Evolutionary conservation across 2,329 filamentous ascomycete species (phyloP).

Genomic region (Clonostachys byssicola): DNA sequence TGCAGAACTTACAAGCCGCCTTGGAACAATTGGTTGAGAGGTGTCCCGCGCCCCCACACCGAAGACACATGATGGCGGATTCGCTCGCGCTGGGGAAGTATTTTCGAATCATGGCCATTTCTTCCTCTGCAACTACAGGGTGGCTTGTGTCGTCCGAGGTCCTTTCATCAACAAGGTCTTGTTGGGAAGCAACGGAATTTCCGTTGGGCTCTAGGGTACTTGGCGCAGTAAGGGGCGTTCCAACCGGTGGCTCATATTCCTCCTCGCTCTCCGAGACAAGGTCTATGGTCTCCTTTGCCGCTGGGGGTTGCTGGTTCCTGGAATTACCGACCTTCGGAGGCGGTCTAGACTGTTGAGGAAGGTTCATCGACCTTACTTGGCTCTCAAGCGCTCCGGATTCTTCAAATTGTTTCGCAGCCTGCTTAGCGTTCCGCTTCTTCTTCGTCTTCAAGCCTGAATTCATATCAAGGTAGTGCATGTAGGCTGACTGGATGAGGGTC

Average conservation of each 20-base stretch:
- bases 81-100: conserved; percentile 48
- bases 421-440: conserved; percentile 21
- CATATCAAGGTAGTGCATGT: conserved; percentile 20
- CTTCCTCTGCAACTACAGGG: not conserved
- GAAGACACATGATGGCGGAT: conserved; percentile 40
- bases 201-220: too few relatives aligned
- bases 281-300: not conserved
- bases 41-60: conserved; percentile 47
- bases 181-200: too few relatives aligned
- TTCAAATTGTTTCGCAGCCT: conserved; percentile 16
- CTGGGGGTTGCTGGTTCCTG: not conserved
- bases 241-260: conserved; percentile 14
- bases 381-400: conserved; percentile 13
- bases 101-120: conserved; percentile 20
- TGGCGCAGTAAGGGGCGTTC: too few relatives aligned
- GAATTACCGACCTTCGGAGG: not conserved
- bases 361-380: conserved; percentile 1
- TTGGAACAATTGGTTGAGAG: conserved; percentile 35
- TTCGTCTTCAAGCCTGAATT: conserved; percentile 22
- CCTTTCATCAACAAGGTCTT: too few relatives aligned
- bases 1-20: conserved; percentile 43
- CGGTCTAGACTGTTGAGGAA: not conserved
- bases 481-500: conserved; percentile 14
- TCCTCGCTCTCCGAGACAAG: conserved; percentile 14
- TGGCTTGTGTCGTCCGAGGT: too few relatives aligned